A percentile compares a stretch with the other conserved stretches of the same genome.
Evolutionary conservation across 2,329 filamentous ascomycete genomes (phyloP).

Genomic region (Rhynchosporium graminicola): DNA sequence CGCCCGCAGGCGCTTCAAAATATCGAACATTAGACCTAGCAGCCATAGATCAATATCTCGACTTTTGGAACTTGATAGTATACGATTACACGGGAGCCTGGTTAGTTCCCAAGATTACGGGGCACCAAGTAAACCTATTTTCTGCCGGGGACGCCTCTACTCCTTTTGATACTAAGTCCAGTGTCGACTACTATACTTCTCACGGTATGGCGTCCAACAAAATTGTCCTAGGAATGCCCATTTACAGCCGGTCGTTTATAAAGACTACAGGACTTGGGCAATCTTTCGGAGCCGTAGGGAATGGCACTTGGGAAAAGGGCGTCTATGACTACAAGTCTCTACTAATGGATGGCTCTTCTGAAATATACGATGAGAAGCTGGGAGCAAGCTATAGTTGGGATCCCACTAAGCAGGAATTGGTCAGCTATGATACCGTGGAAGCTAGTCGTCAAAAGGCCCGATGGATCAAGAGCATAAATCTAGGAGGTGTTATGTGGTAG

Average conservation of each 20-base stretch:
- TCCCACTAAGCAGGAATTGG: constrained; percentile 55
- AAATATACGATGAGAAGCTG: constrained; percentile 56
- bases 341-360: constrained; percentile 58
- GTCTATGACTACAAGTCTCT: constrained; percentile 80
- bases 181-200: constrained; percentile 63
- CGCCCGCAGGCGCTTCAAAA: constrained; percentile 50
- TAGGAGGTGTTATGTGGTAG: constrained; percentile 84
- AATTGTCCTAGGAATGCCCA: constrained; percentile 74
- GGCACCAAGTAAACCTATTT: constrained; percentile 71
- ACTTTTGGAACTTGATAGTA: constrained; percentile 65
- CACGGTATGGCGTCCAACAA: constrained; percentile 63
- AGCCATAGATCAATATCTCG: constrained; percentile 50
- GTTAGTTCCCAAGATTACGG: constrained; percentile 6
- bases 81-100: constrained; percentile 54
- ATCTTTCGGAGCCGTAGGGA: constrained; percentile 55
- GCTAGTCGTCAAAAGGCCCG: constrained; percentile 11
- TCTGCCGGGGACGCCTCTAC: constrained; percentile 58
- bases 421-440: constrained; percentile 62
- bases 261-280: constrained; percentile 64
- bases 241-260: constrained; percentile 73
- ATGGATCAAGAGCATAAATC: constrained; percentile 40
- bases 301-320: constrained; percentile 42
- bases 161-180: constrained; percentile 66
- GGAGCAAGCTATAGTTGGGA: constrained; percentile 75
- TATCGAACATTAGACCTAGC: constrained; percentile 50